Base-by-base conservation (phyloP, 306 rosid species). In the Styphnolobium japonicum region DNA sequence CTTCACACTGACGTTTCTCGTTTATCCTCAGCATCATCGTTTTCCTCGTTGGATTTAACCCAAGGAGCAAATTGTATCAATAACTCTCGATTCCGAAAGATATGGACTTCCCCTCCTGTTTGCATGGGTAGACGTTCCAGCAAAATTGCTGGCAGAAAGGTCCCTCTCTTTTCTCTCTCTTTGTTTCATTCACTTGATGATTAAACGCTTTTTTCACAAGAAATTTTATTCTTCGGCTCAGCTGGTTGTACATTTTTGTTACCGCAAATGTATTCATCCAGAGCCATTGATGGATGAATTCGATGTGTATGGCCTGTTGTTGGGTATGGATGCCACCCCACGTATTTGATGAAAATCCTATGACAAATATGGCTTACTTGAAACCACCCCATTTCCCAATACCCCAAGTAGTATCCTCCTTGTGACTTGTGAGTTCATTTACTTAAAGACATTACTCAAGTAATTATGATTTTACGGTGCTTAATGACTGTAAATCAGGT, bases 141-240 rank as follows among this genome's bases (percentile, higher is more conserved):
- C 88, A 94, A 92, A 82, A 92, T 94, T 31, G 98, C 97, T n/a
- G 95, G 97, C 45, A 78, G 98, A 88, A 94, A 92, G 98, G 98
- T 91, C 27, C 0, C 57, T 61, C 37, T 43, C 42, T 5, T 56
- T 27, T 71, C 46, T 77, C 27, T 60, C 0, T 10, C 7, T 40
- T 18, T 33, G 1, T 16, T 8, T 43, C 8, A 7, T n/a, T 9
- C 10, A 34, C 10, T 37, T 0, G 10, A 9, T 8, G 15, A 57
- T n/a, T n/a, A n/a, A n/a, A n/a, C n/a, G n/a, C 14, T 9, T 9
- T 10, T 49, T 31, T 70, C 0, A 16, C 2, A 1, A 43, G 4
- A 31, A 31, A 62, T n/a, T 11, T 62, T 33, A n/a, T 33, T 71
- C 16, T 16, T 34, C 51, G 2, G 45, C 46, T 51, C 51, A 5